phyloP scores from a whole-genome alignment of 73 alveolate species.

The Paramecium sonneborni region DNA sequence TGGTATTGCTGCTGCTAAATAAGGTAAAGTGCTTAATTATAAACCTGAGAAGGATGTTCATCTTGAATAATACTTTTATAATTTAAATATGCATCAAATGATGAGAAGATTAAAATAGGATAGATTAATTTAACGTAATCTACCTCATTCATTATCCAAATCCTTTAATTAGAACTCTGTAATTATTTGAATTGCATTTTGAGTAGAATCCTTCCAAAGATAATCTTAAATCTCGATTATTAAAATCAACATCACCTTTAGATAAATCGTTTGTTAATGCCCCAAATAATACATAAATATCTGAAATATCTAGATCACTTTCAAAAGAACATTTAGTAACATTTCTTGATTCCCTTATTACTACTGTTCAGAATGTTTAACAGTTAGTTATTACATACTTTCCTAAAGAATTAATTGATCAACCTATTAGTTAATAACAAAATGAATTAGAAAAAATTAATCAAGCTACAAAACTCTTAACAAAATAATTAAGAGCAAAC shows the following conservation, averaged over 20 bases:
- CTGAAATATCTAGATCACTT: neutral
- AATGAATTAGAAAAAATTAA: neutral
- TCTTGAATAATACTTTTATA: neutral
- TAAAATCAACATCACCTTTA: neutral
- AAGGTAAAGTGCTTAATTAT: neutral
- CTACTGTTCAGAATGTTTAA: slow-evolving; percentile 9
- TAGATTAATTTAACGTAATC: neutral
- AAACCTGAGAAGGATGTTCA: slow-evolving; percentile 9
- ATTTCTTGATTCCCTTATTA: neutral
- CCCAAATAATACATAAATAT: neutral
- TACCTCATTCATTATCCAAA: neutral
- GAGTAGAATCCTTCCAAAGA: neutral
- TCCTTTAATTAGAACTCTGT: neutral
- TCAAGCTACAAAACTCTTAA: neutral
- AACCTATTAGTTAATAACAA: neutral
- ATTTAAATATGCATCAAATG: neutral
- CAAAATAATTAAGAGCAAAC: neutral
- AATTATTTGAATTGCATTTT: neutral
- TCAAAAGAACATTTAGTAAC: neutral
- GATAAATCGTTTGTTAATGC: neutral
- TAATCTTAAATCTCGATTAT: neutral
- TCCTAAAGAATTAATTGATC: neutral
- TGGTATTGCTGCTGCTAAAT: neutral
- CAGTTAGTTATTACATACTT: neutral
- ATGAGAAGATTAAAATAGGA: neutral